Percentiles rank a stretch among this genome's conserved stretches.
These are phyloP conservation scores for Tephrocybe sp. DNA, from an alignment of 768 basidiomycete genomes.

Conservation along the genomic window DNA sequence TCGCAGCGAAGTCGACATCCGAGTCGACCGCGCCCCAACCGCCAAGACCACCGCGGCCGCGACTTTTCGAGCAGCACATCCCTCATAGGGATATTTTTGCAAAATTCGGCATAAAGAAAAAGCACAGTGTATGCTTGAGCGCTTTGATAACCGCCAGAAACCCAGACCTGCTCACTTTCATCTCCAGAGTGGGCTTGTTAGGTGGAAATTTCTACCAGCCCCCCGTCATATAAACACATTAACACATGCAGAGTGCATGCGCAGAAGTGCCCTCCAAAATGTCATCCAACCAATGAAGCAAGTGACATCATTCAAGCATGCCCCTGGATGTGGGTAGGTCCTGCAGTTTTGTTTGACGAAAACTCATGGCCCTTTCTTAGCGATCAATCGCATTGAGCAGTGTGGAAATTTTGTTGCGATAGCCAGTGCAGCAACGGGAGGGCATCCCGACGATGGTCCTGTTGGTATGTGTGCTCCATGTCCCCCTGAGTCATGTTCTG, in stretches of 20 bases:
- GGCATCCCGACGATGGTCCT: slow-evolving; percentile 30
- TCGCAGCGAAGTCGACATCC: slow-evolving; percentile 12
- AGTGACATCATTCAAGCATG: slow-evolving; percentile 35
- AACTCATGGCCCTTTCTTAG: slow-evolving; percentile 25
- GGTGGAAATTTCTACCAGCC: not conserved
- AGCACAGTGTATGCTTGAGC: slow-evolving; percentile 15
- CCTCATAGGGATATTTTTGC: slow-evolving; percentile 3
- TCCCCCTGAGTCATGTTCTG: not conserved
- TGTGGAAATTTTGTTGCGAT: slow-evolving; percentile 37
- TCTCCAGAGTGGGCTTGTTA: slow-evolving; percentile 2
- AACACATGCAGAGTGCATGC: slow-evolving; percentile 5
- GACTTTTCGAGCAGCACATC: slow-evolving; percentile 10
- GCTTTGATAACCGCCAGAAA: not conserved
- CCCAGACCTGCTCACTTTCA: not conserved
- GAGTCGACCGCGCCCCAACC: not conserved
- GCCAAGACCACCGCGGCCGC: not conserved
- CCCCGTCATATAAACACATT: slow-evolving; percentile 1
- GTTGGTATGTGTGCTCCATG: slow-evolving; percentile 21
- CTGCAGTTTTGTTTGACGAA: not conserved
- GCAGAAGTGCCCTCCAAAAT: slow-evolving; percentile 2
- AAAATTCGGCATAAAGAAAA: not conserved
- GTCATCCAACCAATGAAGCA: slow-evolving; percentile 16
- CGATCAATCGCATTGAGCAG: slow-evolving; percentile 53
- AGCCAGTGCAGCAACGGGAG: slow-evolving; percentile 45
- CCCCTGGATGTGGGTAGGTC: slow-evolving; percentile 37